Base-by-base conservation (phyloP, 2,329 filamentous ascomycete species). In the Colletotrichum coccodes region DNA sequence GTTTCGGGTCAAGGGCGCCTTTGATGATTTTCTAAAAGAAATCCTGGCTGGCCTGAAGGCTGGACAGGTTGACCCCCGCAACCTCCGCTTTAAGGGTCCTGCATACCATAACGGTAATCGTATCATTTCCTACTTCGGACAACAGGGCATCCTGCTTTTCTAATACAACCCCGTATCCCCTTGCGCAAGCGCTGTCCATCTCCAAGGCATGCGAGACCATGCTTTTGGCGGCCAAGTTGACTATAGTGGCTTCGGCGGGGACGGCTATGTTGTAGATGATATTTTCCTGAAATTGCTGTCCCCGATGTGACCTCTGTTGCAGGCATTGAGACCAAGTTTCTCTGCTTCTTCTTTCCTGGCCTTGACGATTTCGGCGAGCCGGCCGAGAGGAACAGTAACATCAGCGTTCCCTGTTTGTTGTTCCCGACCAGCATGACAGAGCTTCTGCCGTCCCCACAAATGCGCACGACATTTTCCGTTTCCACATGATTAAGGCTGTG, bases 101-200 rank as follows among this genome's bases (percentile, higher is more conserved):
- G 44, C 70, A 90, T 75, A 89, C 91, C 95, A 97, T 97, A 26
- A 97, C 91, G 21, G 87, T 90, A 68, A 97, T 85, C 0, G 94
- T 96, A 66, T 93, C 93, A 4, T 88, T 81, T 0, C 94, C 94
- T 23, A 97, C 88, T 79, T 97, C 94, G 77, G 91, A 90, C 42
- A 93, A 79, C 49, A 97, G 83, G 8, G 90, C 92, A 64, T 90
- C 88, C 81, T 96, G 97, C 82, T 97, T 97, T 18, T 93, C 94
- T 79, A 95, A 89, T 30, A 94, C 94, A 70, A 97, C 87, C 1
- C 92, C 92, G 78, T 97, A 94, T 79, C 97, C 94, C 34, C 94
- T 94, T 0, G 94, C 97, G 78, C 93, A 96, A 8, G 94, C 97
- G 1, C 95, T 94, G 68, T 97, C 94, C 94, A 97, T 97, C 72